Base-by-base conservation (phyloP, 2,329 filamentous ascomycete genomes). In the Cladosporium phlei region DNA sequence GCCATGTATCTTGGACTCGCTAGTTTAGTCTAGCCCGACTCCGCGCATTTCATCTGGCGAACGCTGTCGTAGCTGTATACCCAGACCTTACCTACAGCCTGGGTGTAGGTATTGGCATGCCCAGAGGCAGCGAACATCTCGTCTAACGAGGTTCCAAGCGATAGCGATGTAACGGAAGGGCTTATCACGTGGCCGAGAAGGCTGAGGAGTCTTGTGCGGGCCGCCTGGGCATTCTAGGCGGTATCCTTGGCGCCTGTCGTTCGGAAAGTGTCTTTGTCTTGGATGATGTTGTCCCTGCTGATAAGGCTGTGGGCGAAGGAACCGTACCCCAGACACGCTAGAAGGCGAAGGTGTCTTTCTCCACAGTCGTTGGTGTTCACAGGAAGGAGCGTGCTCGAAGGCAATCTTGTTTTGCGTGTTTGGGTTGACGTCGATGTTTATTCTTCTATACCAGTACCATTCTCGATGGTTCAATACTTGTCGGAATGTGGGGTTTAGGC, bases 181-280 rank as follows among this genome's bases (percentile, higher is more conserved):
- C 20, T 17, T n/a, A 17, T 43, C 39, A 43, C 39, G 39, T 43
- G 39, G 29, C 9, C 21, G 16, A n/a, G 14, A 33, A 17, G 19
- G 28, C 21, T 32, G 39, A 33, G 16, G 21, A 24, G 8, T 19
- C 39, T 19, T 32, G 14, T 12, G 10, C 10, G 6, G n/a, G 9
- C 21, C 7, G 39, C 5, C 39, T 43, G 39, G 39, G 39, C 39
- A 8, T 10, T 19, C 39, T 43, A 29, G 39, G 39, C 39, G 12
- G 8, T 10, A 12, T 17, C 25, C 39, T 25, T 28, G 39, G 39
- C 21, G 17, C 24, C 6, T 6, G 24, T 25, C 24, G 24, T 25
- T 11, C 6, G 11, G 24, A 11, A 11, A n/a, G n/a, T n/a, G n/a
- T n/a, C n/a, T 25, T 25, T 6, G 6, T 25, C 6, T 25, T 25